Evolutionary conservation across 805 yeast genomes (phyloP).

Genomic region (Metschnikowia gruessii): DNA sequence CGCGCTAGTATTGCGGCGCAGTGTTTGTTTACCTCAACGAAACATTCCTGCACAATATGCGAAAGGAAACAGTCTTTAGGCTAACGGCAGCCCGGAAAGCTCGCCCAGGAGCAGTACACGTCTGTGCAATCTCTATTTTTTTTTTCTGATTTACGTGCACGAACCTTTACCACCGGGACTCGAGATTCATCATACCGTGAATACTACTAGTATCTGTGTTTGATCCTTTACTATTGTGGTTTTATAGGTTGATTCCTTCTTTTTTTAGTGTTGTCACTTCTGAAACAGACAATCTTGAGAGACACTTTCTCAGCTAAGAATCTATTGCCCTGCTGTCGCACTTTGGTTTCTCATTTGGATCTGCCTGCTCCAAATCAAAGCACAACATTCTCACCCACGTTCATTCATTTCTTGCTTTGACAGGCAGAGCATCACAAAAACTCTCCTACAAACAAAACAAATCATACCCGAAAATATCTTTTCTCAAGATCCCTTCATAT

Average conservation of each 20-base stretch:
- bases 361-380: constrained; percentile 7
- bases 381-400: constrained; percentile 4
- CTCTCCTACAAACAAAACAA: neutral
- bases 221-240: neutral
- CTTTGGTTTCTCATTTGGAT: constrained; percentile 4
- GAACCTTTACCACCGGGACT: neutral
- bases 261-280: neutral
- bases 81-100: constrained; percentile 1
- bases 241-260: neutral
- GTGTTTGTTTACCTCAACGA: constrained; percentile 6
- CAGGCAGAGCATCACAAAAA: neutral
- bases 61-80: neutral
- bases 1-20: constrained; percentile 4
- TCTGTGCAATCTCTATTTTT: constrained; percentile 4
- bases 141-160: neutral
- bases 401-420: constrained; percentile 3
- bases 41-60: neutral
- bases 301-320: neutral
- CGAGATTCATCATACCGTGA: neutral
- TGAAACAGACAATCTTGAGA: neutral
- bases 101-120: constrained; percentile 8
- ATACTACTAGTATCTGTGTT: neutral
- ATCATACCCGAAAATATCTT: neutral
- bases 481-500: neutral
- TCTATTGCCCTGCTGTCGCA: constrained; percentile 1